Conservation (phyloP, 208 protist genomes). For the Acanthamoeba culbertsoni region DNA sequence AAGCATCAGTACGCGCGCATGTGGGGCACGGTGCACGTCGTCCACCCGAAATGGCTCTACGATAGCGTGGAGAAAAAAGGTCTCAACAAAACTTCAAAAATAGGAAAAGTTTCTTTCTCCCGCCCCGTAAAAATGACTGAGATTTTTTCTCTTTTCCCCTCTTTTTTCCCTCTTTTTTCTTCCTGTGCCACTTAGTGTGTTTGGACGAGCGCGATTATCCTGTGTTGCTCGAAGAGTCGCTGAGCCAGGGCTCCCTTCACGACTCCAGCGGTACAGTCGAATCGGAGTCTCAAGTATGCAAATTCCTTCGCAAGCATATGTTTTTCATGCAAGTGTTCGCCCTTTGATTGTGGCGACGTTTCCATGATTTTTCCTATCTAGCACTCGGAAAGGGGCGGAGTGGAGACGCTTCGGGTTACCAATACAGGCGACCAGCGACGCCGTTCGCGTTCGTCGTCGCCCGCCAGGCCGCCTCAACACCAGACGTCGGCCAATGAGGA, state of each 20-base stretch:
- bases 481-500: too few relatives aligned
- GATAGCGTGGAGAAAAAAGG: slow-evolving; percentile 31
- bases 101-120: neutral
- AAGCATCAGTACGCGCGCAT: neutral
- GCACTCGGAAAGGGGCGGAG: too few relatives aligned
- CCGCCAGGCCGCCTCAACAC: too few relatives aligned
- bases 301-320: neutral
- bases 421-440: too few relatives aligned
- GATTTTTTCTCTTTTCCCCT: too few relatives aligned
- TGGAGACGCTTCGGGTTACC: too few relatives aligned
- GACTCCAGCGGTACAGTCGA: neutral
- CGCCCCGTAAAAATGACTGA: too few relatives aligned
- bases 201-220: neutral
- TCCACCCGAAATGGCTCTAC: neutral
- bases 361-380: too few relatives aligned
- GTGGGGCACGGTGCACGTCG: neutral
- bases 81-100: neutral
- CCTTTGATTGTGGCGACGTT: too few relatives aligned
- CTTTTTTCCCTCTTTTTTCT: too few relatives aligned
- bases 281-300: neutral
- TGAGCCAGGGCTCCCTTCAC: neutral
- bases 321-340: neutral
- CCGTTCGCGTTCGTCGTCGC: too few relatives aligned
- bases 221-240: neutral
- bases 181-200: neutral